Base-by-base conservation (phyloP, 176 grass and related monocot species). In the Melocanna baccifera region DNA sequence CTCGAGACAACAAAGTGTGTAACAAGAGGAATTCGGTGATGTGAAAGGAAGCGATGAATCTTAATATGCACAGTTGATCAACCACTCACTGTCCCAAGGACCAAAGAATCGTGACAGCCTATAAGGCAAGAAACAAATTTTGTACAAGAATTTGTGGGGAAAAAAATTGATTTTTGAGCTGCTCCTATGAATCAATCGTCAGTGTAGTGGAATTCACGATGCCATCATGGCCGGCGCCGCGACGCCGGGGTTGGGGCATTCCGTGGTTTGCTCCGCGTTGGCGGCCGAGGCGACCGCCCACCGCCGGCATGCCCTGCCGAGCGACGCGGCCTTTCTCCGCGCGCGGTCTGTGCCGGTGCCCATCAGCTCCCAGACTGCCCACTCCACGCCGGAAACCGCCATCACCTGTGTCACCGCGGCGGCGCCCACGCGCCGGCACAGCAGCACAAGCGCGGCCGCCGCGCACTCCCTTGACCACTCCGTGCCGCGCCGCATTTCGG, bases 341-440 rank as follows among this genome's bases (percentile, higher is more conserved):
- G 91, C 96, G 74, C 96, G 83, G 0, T 96, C 93, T 1, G 93
- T 92, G 12, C 96, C 96, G 29, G 62, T 75, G 11, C 91, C 93
- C 96, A 99, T 87, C n/a, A 96, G 79, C 84, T 96, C 93, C 93
- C 96, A 99, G 37, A 99, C 94, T 7, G 89, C 84, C 93, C 93
- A 96, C 61, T 99, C 96, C 66, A 99, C 90, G 48, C 96, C 96
- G 11, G 84, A 55, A 8, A 87, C 57, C 14, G 88, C 88, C 76
- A 91, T 87, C 62, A 99, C 63, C 90, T 94, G 88, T 11, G 90
- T 36, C 51, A 87, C 89, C 5, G 86, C 90, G 6, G 48, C 42
- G 9, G 76, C 61, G 2, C 89, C 90, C 3, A 75, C 67, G 55
- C 90, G 90, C 10, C 96, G 89, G 89, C 96, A 96, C 22, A 99